Percentiles rank a stretch among this genome's conserved stretches.
These are phyloP conservation scores for Penicillium manginii DNA, from an alignment of 495 filamentous ascomycete species.

Conservation along the genomic window DNA sequence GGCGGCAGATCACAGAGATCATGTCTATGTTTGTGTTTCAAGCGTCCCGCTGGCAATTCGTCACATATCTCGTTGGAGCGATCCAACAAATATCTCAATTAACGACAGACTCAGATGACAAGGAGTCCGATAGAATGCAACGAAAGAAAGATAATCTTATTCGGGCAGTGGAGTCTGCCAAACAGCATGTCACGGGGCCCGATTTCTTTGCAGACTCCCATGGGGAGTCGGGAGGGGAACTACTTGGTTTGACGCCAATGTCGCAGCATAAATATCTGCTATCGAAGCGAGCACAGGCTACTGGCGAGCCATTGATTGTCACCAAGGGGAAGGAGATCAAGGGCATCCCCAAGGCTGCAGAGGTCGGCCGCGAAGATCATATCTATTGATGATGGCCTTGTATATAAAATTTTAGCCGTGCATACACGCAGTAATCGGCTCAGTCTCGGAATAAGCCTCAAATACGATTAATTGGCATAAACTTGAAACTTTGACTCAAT, in stretches of 20 bases:
- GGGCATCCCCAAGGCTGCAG: constrained; percentile 52
- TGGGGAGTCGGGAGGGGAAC: constrained; percentile 21
- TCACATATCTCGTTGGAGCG: constrained; percentile 64
- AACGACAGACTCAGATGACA: constrained; percentile 24
- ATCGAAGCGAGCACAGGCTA: constrained; percentile 29
- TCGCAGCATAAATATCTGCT: constrained; percentile 33
- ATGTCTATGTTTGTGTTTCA: constrained; percentile 90
- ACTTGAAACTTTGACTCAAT: neutral
- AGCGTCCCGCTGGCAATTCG: constrained; percentile 75
- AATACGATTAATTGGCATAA: neutral
- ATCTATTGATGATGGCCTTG: constrained; percentile 36
- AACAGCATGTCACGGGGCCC: constrained; percentile 39
- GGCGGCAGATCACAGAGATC: constrained; percentile 70
- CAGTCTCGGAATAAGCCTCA: neutral
- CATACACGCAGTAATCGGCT: constrained; percentile 5
- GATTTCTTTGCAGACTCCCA: constrained; percentile 36
- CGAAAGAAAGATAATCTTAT: constrained; percentile 48
- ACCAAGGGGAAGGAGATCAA: constrained; percentile 45
- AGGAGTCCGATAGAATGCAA: constrained; percentile 34
- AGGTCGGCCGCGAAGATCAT: constrained; percentile 48
- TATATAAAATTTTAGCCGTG: constrained; percentile 1
- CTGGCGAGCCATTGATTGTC: constrained; percentile 32
- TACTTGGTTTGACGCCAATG: constrained; percentile 38
- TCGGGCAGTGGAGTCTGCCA: constrained; percentile 39
- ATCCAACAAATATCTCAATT: constrained; percentile 53